Base-by-base conservation (phyloP, 2,329 filamentous ascomycete species). In the Neurospora crassa region DNA sequence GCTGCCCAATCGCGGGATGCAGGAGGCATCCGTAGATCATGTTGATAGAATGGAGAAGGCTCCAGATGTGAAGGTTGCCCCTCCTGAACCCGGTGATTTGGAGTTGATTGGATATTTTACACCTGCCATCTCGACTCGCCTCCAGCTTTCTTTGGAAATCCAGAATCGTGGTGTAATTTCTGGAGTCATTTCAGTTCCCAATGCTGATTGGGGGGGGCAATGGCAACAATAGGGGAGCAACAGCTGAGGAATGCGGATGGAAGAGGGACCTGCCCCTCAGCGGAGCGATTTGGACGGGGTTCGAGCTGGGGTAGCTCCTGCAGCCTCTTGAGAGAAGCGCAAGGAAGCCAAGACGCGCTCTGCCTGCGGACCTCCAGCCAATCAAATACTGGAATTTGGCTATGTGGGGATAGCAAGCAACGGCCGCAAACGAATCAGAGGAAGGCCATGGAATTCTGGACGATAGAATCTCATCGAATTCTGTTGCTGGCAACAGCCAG, bases 401-500 rank as follows among this genome's bases (percentile, higher is more conserved):
- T 70, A 71, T 75, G 76, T 76, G 76, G 76, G 75, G 71, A 73
- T 72, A 68, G 53, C 53, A 63, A 63, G 53, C 53, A 63, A 63
- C 53, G 24, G 59, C 24, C 63, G 68, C 74, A 76, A 73, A 68
- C 74, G 73, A 76, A 74, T 76, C 73, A 79, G 69, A 73, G 75
- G 75, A 74, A 75, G 70, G 70, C 67, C 71, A 70, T 72, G 73
- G 75, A 77, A 77, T 73, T 73, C 74, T 76, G 77, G 74, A 69
- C 72, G 77, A 78, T 80, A 78, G 79, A 80, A 80, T 76, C 78
- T 74, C 76, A 74, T 79, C 72, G 79, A 80, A 80, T 74, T 72
- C 77, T 75, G 74, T 73, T 71, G 72, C 69, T 72, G 76, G 75
- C 76, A 78, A 78, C 75, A 76, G 34, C 34, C 34, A 37, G 34